Evolutionary conservation across 2,329 filamentous ascomycete species (phyloP).

Genomic region (Drechslera avenae): DNA sequence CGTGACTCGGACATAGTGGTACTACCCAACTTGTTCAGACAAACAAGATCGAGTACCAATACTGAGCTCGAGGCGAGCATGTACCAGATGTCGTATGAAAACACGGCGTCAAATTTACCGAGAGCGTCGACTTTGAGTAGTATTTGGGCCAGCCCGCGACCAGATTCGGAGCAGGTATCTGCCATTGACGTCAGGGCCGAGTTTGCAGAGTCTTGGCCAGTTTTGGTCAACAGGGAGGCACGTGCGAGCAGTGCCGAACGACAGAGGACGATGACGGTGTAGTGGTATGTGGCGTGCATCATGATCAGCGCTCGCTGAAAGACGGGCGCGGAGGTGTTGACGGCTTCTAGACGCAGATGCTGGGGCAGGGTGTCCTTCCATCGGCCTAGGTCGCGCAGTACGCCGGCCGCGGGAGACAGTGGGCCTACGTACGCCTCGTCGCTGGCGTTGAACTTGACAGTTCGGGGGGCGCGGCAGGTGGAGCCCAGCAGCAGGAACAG

Average conservation of each 20-base stretch:
- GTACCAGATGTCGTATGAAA: constrained; percentile 52
- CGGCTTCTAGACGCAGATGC: constrained; percentile 44
- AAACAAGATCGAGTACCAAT: constrained; percentile 49
- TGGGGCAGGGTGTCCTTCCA: constrained; percentile 49
- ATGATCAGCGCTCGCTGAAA: constrained; percentile 48
- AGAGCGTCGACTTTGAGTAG: constrained; percentile 46
- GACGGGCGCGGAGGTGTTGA: constrained; percentile 39
- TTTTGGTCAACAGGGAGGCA: constrained; percentile 39
- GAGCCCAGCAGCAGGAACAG: constrained; percentile 47
- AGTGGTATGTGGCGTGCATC: constrained; percentile 50
- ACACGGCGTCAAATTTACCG: constrained; percentile 48
- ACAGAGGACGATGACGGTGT: constrained; percentile 48
- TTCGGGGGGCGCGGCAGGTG: constrained; percentile 48
- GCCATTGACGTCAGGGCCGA: constrained; percentile 41
- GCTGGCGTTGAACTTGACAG: constrained; percentile 28
- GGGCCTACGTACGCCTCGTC: constrained; percentile 49
- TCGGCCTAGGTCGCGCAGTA: constrained; percentile 48
- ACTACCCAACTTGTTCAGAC: constrained; percentile 23
- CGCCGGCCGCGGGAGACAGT: constrained; percentile 46
- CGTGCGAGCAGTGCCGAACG: constrained; percentile 48
- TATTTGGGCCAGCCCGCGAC: constrained; percentile 41
- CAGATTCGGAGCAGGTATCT: constrained; percentile 48
- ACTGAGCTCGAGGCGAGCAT: constrained; percentile 46
- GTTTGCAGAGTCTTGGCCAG: constrained; percentile 33
- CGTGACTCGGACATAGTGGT: constrained; percentile 36